Percentiles rank a stretch among this genome's conserved stretches.
Evolutionary conservation across 352 stramenopile species (phyloP).

Genomic region (Nothophytophthora sp.): DNA sequence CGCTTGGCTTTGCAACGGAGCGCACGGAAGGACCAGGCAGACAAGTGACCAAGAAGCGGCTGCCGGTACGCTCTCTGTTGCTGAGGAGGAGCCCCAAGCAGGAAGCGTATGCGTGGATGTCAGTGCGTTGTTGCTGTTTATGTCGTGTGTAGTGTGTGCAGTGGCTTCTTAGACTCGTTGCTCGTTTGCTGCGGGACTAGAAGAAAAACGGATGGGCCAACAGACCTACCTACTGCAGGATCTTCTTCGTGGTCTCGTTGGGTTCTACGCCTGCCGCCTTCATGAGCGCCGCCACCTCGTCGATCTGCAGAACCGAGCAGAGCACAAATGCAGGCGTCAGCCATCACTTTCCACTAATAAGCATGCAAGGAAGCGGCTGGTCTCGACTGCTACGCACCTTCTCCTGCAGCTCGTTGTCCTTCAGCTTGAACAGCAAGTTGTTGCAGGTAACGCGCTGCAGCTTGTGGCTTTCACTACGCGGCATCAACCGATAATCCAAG

Average conservation of each 20-base stretch:
- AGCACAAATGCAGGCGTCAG: background rate
- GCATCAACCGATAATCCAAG: background rate
- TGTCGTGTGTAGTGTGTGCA: conserved; percentile 18
- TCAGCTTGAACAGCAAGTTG: conserved; percentile 88
- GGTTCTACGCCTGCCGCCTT: conserved; percentile 74
- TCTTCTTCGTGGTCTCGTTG: conserved; percentile 86
- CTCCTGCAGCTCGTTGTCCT: conserved; percentile 72
- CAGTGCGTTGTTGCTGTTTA: conserved; percentile 24
- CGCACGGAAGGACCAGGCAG: too few species aligned
- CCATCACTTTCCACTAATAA: too few species aligned
- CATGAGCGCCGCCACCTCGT: conserved; percentile 78
- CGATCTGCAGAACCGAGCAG: conserved; percentile 36
- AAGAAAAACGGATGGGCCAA: background rate
- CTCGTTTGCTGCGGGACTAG: too few species aligned
- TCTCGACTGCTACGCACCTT: conserved; percentile 29
- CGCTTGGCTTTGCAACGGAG: too few species aligned
- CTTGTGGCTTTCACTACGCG: conserved; percentile 59
- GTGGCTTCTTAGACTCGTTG: conserved; percentile 9
- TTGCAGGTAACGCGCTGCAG: conserved; percentile 87
- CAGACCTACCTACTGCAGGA: conserved; percentile 53
- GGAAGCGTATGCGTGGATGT: conserved; percentile 9
- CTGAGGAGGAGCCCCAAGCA: too few species aligned
- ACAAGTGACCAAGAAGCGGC: too few species aligned
- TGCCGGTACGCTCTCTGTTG: too few species aligned
- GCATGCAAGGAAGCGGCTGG: background rate